These are phyloP conservation scores for Mycena floridula DNA, from an alignment of 768 basidiomycete species.

Conservation along the genomic window DNA sequence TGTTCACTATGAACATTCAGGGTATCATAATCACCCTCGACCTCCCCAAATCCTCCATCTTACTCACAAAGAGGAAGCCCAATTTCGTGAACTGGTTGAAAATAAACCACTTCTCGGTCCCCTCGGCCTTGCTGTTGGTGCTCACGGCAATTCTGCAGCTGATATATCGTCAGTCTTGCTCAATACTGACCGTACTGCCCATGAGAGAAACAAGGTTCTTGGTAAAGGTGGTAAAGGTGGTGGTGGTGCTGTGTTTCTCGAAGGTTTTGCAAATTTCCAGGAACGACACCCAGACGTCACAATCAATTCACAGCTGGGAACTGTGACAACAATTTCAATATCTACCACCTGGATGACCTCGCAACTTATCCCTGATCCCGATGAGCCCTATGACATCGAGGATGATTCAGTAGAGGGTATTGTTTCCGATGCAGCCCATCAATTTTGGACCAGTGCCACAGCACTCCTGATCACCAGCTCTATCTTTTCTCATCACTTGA, in stretches of 20 bases:
- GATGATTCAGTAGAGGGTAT: neutral
- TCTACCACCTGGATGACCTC: neutral
- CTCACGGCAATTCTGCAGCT: neutral
- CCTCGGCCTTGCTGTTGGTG: neutral
- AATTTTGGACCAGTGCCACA: neutral
- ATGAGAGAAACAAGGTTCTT: neutral
- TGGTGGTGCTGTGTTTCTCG: no score
- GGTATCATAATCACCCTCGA: neutral
- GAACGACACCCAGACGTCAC: no score
- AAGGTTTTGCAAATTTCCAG: no score
- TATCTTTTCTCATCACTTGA: slow-evolving; percentile 1
- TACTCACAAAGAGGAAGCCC: neutral
- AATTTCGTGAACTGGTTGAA: neutral
- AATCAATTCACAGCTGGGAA: no score
- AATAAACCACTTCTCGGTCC: neutral
- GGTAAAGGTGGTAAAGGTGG: neutral
- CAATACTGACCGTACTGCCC: neutral
- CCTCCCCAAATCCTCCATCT: neutral
- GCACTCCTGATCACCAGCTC: neutral
- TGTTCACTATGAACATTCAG: neutral
- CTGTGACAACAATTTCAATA: neutral
- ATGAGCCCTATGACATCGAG: neutral
- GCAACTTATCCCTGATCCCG: neutral
- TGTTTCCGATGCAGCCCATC: neutral
- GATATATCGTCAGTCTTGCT: neutral